These are phyloP conservation scores for Psilocybe sp. DNA, from an alignment of 768 basidiomycete species.

Conservation along the genomic window DNA sequence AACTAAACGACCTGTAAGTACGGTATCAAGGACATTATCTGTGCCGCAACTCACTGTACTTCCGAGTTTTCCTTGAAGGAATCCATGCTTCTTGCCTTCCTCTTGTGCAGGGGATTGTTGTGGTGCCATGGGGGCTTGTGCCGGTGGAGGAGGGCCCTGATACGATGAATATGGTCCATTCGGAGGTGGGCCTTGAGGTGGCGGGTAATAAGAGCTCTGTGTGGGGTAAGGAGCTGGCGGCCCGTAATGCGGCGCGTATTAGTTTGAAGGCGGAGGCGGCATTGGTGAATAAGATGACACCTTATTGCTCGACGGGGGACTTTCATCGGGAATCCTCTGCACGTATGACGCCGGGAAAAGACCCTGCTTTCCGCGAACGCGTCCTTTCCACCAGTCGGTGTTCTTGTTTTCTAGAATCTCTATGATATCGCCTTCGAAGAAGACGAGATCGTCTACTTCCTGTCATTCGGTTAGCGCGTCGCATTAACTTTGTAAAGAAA, in stretches of 20 bases:
- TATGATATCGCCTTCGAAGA: conserved; percentile 70
- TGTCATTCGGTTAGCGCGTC: conserved; percentile 22
- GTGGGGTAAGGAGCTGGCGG: conserved; percentile 9
- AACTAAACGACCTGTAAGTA: conserved; percentile 27
- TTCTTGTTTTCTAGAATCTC: conserved; percentile 74
- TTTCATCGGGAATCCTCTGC: conserved; percentile 38
- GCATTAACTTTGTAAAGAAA: neutral
- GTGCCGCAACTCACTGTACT: conserved; percentile 39
- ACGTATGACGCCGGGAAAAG: conserved; percentile 78
- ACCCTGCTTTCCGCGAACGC: conserved; percentile 54
- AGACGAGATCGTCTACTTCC: conserved; percentile 74
- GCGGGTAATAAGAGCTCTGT: conserved; percentile 6
- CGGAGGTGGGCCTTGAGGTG: conserved; percentile 11
- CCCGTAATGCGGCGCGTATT: conserved; percentile 12
- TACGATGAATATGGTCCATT: neutral
- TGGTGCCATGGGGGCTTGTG: conserved; percentile 10
- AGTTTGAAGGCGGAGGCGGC: conserved; percentile 10
- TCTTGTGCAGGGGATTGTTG: conserved; percentile 23
- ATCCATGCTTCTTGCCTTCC: conserved; percentile 49
- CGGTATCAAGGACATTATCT: neutral
- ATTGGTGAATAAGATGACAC: conserved; percentile 18
- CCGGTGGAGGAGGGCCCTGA: conserved; percentile 11
- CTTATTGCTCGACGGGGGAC: conserved; percentile 8
- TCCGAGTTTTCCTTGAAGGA: conserved; percentile 45
- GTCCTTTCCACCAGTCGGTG: conserved; percentile 87